These are phyloP conservation scores for Dentipellis fragilis DNA, from an alignment of 768 basidiomycete species.

Conservation along the genomic window DNA sequence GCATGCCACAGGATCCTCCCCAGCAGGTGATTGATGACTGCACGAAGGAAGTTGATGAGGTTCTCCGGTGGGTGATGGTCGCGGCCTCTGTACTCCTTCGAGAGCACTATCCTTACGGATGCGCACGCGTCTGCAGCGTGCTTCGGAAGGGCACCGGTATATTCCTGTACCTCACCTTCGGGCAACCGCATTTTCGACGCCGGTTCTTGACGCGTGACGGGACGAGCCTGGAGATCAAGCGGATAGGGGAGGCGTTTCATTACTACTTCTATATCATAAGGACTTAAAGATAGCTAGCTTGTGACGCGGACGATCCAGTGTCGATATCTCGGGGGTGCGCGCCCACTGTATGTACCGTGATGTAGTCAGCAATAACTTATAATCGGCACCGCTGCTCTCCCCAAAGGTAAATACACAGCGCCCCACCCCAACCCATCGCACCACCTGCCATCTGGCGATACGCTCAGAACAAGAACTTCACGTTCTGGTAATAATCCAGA, in stretches of 20 bases:
- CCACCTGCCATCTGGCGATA: not conserved
- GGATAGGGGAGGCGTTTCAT: slow-evolving; percentile 74
- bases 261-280: slow-evolving; percentile 70
- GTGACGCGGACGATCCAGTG: not conserved
- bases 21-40: slow-evolving; percentile 61
- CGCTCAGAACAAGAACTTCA: slow-evolving; percentile 77
- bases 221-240: slow-evolving; percentile 54
- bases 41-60: slow-evolving; percentile 67
- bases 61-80: slow-evolving; percentile 41
- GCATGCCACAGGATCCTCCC: slow-evolving; percentile 52
- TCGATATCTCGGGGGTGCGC: not conserved
- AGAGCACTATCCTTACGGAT: not conserved
- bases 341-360: not conserved
- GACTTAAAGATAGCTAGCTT: slow-evolving; percentile 13
- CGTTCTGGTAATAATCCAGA: slow-evolving; percentile 86
- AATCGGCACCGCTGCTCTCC: not conserved
- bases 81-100: not conserved
- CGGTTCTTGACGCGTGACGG: slow-evolving; percentile 49
- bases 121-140: slow-evolving; percentile 32
- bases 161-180: slow-evolving; percentile 80
- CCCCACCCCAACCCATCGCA: not conserved
- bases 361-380: not conserved
- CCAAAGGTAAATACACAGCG: not conserved
- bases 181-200: slow-evolving; percentile 80
- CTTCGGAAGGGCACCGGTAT: slow-evolving; percentile 45